Evolutionary conservation across 169 alveolate genomes (phyloP).

Genomic region (Plasmodium vinckei): DNA sequence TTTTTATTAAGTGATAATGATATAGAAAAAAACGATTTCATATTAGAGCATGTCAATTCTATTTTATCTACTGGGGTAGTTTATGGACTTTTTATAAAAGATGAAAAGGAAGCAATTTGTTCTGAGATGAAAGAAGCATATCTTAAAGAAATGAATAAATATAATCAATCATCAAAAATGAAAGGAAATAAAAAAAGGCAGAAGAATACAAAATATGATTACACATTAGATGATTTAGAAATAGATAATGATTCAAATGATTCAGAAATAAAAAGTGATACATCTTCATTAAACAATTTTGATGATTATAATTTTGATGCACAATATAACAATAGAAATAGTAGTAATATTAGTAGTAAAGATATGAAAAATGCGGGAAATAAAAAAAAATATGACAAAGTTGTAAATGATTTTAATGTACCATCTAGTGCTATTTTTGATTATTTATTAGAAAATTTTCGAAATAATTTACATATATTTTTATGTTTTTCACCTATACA

Average conservation of each 20-base stretch:
- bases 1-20: slow-evolving; percentile 97
- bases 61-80: slow-evolving; percentile 96
- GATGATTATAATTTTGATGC: slow-evolving; percentile 22
- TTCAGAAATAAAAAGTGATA: slow-evolving; percentile 54
- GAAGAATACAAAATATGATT: slow-evolving; percentile 56
- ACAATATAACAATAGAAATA: slow-evolving; percentile 50
- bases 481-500: slow-evolving; percentile 98
- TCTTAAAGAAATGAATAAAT: slow-evolving; percentile 72
- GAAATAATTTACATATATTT: slow-evolving; percentile 95
- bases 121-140: slow-evolving; percentile 86
- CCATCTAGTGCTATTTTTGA: slow-evolving; percentile 67
- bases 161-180: slow-evolving; percentile 85
- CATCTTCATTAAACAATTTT: slow-evolving; percentile 75
- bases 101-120: slow-evolving; percentile 92
- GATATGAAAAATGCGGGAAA: not conserved
- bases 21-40: slow-evolving; percentile 92
- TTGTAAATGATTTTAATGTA: slow-evolving; percentile 50
- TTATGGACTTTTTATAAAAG: slow-evolving; percentile 95
- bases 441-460: slow-evolving; percentile 93
- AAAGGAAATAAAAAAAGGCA: slow-evolving; percentile 80
- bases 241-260: slow-evolving; percentile 41
- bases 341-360: slow-evolving; percentile 73
- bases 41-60: slow-evolving; percentile 95
- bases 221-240: slow-evolving; percentile 26
- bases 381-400: slow-evolving; percentile 60